Evolutionary conservation across 2,329 filamentous ascomycete genomes (phyloP).

Genomic region (Claviceps humidiphila): DNA sequence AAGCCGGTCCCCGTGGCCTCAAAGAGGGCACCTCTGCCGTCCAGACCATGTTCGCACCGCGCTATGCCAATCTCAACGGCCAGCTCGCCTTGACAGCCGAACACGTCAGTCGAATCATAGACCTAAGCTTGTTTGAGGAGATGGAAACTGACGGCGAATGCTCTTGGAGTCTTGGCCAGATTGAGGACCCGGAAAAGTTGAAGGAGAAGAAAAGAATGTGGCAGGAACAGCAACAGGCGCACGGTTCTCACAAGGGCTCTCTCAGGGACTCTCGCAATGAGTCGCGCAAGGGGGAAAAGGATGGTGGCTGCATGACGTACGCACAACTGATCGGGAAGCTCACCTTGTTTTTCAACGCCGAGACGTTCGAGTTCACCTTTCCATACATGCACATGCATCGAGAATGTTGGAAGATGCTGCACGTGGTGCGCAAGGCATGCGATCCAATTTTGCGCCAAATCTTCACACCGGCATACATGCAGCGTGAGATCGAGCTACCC

Average conservation of each 20-base stretch:
- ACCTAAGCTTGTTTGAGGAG: slow-evolving; percentile 1
- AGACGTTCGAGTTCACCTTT: slow-evolving; percentile 23
- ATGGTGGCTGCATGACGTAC: slow-evolving; percentile 5
- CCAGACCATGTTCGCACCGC: slow-evolving; percentile 20
- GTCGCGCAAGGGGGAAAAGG: neutral
- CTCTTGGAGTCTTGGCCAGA: slow-evolving; percentile 6
- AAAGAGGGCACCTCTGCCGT: slow-evolving; percentile 16
- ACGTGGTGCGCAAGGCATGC: slow-evolving; percentile 17
- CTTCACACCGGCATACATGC: slow-evolving; percentile 22
- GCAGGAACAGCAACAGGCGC: neutral
- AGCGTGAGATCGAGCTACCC: slow-evolving; percentile 25
- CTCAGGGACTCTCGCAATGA: neutral
- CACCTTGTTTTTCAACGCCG: slow-evolving; percentile 20
- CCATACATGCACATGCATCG: slow-evolving; percentile 29
- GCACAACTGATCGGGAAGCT: slow-evolving; percentile 20
- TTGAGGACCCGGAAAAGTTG: slow-evolving; percentile 10
- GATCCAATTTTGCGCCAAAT: slow-evolving; percentile 18
- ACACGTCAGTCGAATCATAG: neutral
- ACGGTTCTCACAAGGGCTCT: neutral
- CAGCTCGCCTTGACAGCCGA: neutral
- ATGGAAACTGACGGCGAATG: slow-evolving; percentile 10
- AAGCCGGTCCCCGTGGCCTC: slow-evolving; percentile 14
- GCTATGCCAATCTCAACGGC: neutral
- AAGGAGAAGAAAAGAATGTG: slow-evolving; percentile 3
- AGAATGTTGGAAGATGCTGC: slow-evolving; percentile 25